A percentile compares a stretch with the other conserved stretches of the same genome.
These are phyloP conservation scores for Stagonosporopsis cucurbitacearum DNA, from an alignment of 2,329 filamentous ascomycete genomes.

Conservation along the genomic window DNA sequence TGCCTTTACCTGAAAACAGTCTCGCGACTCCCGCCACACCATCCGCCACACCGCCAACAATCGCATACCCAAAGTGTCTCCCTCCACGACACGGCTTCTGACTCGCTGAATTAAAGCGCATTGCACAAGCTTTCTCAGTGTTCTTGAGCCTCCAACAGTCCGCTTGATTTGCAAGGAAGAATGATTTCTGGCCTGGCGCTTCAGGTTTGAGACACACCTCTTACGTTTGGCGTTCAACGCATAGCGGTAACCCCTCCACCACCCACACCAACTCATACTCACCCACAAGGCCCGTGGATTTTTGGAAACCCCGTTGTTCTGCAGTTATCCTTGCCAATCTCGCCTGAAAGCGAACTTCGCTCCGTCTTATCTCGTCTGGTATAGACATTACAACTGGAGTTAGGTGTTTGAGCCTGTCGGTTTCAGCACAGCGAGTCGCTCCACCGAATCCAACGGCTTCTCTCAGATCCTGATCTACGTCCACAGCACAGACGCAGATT, in stretches of 20 bases:
- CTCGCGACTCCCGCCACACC: neutral
- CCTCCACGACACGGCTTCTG: conserved; percentile 22
- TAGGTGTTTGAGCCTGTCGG: conserved; percentile 45
- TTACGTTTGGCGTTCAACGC: conserved; percentile 42
- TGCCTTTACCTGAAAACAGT: neutral
- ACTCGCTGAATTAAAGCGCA: conserved; percentile 34
- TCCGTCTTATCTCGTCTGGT: conserved; percentile 35
- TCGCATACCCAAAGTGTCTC: neutral
- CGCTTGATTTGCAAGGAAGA: conserved; percentile 31
- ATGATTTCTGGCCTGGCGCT: conserved; percentile 49
- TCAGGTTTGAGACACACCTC: conserved; percentile 50
- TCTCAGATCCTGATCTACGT: conserved; percentile 40
- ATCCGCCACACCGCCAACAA: neutral
- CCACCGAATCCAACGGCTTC: conserved; percentile 30
- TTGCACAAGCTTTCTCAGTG: conserved; percentile 25
- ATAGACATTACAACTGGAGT: conserved; percentile 40
- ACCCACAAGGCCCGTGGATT: conserved; percentile 26
- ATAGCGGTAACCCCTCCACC: conserved; percentile 32
- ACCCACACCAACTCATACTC: conserved; percentile 25
- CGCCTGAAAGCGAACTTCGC: conserved; percentile 36
- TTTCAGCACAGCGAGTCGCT: conserved; percentile 47
- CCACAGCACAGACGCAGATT: conserved; percentile 26
- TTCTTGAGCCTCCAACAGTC: conserved; percentile 27
- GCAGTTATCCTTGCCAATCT: conserved; percentile 20
- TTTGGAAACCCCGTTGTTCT: conserved; percentile 14